A percentile compares a stretch with the other conserved stretches of the same genome.
Conservation (phyloP, 345 rosid species). For the Litchi chinensis region DNA sequence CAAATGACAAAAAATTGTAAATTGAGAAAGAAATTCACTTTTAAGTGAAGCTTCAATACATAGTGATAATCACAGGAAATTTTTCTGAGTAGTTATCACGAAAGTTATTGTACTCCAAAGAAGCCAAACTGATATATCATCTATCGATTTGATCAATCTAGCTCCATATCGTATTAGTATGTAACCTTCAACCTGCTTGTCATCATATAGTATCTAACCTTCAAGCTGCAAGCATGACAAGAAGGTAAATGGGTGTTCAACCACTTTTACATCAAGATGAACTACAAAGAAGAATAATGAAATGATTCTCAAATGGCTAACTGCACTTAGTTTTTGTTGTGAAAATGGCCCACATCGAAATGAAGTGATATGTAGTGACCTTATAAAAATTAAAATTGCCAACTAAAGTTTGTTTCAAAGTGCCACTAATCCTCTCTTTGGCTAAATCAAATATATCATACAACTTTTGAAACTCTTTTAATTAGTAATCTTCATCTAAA, state of each 20-base stretch:
- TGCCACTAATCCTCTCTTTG: not conserved
- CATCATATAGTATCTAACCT: not conserved
- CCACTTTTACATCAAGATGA: not conserved
- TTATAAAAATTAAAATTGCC: not conserved
- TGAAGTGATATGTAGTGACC: not conserved
- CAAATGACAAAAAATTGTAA: too few relatives aligned
- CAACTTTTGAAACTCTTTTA: not conserved
- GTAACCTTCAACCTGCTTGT: conserved; percentile 30
- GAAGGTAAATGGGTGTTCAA: not conserved
- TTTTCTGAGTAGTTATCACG: not conserved
- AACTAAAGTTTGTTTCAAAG: not conserved
- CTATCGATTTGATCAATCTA: not conserved
- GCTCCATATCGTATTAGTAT: not conserved
- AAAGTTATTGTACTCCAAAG: not conserved
- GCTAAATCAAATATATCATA: not conserved
- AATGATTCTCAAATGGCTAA: not conserved
- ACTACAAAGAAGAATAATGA: not conserved
- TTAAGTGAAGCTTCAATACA: too few relatives aligned
- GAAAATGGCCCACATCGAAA: not conserved
- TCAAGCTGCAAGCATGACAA: conserved; percentile 19
- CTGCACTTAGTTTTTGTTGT: not conserved
- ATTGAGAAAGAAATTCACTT: too few relatives aligned
- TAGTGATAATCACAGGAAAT: too few relatives aligned
- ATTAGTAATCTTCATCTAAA: not conserved
- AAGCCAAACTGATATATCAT: not conserved